These are phyloP conservation scores for Pseudonitzschia delicatissima DNA, from an alignment of 108 stramenopile genomes.

Conservation along the genomic window DNA sequence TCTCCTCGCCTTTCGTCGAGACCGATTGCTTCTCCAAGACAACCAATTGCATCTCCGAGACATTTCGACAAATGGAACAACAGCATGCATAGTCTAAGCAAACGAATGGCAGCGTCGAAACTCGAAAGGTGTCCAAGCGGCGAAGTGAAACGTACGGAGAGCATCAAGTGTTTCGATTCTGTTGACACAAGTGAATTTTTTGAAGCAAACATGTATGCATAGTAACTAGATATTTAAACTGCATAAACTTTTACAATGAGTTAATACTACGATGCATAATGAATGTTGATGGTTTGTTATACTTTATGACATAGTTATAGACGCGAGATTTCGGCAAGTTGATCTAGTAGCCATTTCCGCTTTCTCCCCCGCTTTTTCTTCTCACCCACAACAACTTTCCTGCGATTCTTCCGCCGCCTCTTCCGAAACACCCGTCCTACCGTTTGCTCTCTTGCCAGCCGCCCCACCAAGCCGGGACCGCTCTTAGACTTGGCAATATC, in stretches of 20 bases:
- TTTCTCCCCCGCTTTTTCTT: too few species aligned
- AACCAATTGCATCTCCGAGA: neutral
- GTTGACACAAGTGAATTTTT: neutral
- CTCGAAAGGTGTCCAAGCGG: neutral
- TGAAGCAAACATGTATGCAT: neutral
- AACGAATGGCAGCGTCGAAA: neutral
- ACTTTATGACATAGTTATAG: too few species aligned
- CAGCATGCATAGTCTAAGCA: neutral
- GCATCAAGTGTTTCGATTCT: neutral
- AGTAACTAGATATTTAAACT: too few species aligned
- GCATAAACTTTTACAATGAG: too few species aligned
- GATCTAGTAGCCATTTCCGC: too few species aligned
- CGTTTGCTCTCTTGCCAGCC: constrained; percentile 32
- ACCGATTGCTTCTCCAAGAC: neutral
- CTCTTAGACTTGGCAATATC: constrained; percentile 51
- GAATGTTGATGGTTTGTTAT: too few species aligned
- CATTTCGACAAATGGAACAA: neutral
- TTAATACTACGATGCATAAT: too few species aligned
- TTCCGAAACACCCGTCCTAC: too few species aligned
- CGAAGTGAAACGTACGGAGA: neutral
- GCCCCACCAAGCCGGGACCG: constrained; percentile 40
- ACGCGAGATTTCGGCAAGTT: too few species aligned
- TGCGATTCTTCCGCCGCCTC: too few species aligned
- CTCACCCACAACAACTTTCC: too few species aligned
- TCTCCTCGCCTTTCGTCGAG: neutral